Evolutionary conservation across 169 alveolate species (phyloP).

Genomic region (Eimeria sp.): DNA sequence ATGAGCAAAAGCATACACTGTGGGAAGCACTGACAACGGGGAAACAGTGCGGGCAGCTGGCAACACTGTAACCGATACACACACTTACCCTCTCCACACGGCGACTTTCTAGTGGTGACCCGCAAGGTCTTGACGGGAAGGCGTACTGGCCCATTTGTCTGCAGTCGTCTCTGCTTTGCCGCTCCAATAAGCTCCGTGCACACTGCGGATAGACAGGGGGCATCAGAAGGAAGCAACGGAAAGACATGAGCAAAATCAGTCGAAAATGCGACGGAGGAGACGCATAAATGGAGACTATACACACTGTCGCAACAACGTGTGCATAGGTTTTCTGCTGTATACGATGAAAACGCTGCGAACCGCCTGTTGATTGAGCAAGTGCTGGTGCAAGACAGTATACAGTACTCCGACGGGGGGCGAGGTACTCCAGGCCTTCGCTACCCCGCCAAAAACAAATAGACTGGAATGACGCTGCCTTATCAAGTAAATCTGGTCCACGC

Average conservation of each 20-base stretch:
- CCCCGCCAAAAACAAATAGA: background rate
- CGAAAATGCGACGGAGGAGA: background rate
- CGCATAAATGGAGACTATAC: background rate
- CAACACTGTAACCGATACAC: background rate
- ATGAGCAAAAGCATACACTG: background rate
- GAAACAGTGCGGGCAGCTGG: no score
- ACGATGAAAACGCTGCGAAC: background rate
- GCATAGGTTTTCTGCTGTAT: background rate
- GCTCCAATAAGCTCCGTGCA: conserved; percentile 96
- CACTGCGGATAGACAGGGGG: conserved; percentile 85
- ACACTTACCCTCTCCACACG: conserved; percentile 97
- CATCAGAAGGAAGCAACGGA: background rate
- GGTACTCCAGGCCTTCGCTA: background rate
- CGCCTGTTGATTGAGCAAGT: background rate
- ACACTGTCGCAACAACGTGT: background rate
- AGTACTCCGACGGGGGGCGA: background rate
- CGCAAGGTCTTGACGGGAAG: conserved; percentile 98
- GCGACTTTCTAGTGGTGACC: conserved; percentile 98
- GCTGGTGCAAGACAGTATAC: background rate
- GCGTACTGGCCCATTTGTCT: conserved; percentile 98
- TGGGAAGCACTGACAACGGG: no score
- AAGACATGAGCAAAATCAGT: background rate
- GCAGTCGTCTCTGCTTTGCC: conserved; percentile 96
- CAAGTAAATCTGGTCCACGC: background rate
- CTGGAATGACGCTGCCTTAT: background rate